Evolutionary conservation across 768 basidiomycete species (phyloP).

Genomic region (Epithele typhae): DNA sequence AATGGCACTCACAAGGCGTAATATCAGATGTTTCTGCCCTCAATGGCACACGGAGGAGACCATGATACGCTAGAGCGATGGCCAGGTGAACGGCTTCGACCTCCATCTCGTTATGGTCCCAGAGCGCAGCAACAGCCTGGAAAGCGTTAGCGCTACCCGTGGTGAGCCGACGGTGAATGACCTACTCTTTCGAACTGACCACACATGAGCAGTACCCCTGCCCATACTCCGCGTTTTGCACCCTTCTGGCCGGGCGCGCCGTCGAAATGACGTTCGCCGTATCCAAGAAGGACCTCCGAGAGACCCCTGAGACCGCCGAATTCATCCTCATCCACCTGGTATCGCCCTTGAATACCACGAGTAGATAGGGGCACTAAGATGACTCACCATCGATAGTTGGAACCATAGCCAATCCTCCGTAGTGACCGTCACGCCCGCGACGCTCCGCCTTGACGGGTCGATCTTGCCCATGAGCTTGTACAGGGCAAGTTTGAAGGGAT

Average conservation of each 20-base stretch:
- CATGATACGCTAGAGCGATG: conserved; percentile 90
- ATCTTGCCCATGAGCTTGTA: conserved; percentile 95
- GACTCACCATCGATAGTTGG: conserved; percentile 86
- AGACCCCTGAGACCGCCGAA: conserved; percentile 70
- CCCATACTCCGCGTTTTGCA: conserved; percentile 67
- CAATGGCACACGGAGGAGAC: conserved; percentile 79
- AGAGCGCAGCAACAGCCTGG: conserved; percentile 86
- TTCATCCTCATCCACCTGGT: conserved; percentile 76
- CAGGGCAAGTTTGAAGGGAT: conserved; percentile 94
- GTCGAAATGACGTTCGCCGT: conserved; percentile 82
- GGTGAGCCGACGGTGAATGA: neutral
- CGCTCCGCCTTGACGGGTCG: conserved; percentile 74
- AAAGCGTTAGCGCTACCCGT: neutral
- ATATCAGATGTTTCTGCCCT: conserved; percentile 80
- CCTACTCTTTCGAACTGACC: conserved; percentile 91
- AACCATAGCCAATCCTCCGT: conserved; percentile 99
- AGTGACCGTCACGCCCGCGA: conserved; percentile 81
- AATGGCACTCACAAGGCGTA: conserved; percentile 59
- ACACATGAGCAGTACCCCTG: conserved; percentile 80
- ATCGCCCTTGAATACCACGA: neutral
- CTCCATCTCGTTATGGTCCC: conserved; percentile 83
- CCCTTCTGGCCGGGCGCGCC: conserved; percentile 56
- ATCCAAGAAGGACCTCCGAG: conserved; percentile 70
- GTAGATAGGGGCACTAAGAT: conserved; percentile 6
- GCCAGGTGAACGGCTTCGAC: conserved; percentile 94